A percentile compares a stretch with the other conserved stretches of the same genome.
Evolutionary conservation across 305 asterid genomes (phyloP).

Genomic region (Rubia peregrina): DNA sequence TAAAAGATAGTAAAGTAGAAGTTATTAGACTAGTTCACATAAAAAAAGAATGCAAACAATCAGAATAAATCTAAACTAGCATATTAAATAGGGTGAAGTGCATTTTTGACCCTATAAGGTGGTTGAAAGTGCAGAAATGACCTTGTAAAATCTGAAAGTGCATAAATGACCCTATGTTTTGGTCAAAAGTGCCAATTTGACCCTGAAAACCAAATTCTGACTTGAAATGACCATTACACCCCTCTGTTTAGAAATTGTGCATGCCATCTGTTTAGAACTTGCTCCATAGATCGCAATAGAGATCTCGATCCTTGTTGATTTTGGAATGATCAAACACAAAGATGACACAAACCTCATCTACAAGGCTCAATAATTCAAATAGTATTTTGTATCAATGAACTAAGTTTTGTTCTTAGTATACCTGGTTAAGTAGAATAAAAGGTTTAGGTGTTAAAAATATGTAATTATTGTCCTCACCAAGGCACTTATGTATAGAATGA

Average conservation of each 20-base stretch:
- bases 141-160: too few relatives aligned
- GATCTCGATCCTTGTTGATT: constrained; percentile 80
- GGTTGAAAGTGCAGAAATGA: too few relatives aligned
- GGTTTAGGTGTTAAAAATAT: background rate
- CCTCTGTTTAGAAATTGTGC: constrained; percentile 91
- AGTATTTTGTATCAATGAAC: background rate
- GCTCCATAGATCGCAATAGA: constrained; percentile 96
- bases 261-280: constrained; percentile 83
- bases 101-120: too few relatives aligned
- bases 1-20: too few relatives aligned
- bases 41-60: too few relatives aligned
- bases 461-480: background rate
- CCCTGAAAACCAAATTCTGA: too few relatives aligned
- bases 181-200: too few relatives aligned
- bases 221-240: constrained; percentile 24
- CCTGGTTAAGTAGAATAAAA: constrained; percentile 11
- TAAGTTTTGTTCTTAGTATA: constrained; percentile 1
- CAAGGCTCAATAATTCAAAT: constrained; percentile 23
- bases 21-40: too few relatives aligned
- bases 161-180: too few relatives aligned
- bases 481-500: constrained; percentile 1
- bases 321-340: constrained; percentile 91
- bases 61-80: too few relatives aligned
- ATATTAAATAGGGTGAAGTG: too few relatives aligned
- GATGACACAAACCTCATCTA: constrained; percentile 54